phyloP scores from a whole-genome alignment of 208 protist genomes.

The Willaertia magna region DNA sequence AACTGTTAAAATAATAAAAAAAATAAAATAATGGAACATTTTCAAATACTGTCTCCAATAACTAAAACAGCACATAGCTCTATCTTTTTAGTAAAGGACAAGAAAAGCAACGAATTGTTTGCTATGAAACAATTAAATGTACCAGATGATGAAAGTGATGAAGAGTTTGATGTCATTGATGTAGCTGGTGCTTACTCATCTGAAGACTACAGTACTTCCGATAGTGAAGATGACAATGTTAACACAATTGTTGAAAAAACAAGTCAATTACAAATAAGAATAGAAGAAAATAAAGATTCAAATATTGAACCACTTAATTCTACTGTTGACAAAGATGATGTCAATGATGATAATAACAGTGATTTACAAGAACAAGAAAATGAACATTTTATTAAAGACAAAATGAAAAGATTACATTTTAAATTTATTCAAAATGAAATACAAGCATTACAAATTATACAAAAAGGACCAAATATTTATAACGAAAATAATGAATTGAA shows the following conservation, averaged over 20 bases:
- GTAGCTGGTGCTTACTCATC: background rate
- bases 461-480: background rate
- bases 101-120: background rate
- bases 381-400: too few species aligned
- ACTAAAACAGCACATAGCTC: background rate
- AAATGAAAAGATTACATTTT: background rate
- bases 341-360: too few species aligned
- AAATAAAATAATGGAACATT: background rate
- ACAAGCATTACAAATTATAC: background rate
- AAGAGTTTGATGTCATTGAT: background rate
- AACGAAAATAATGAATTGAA: background rate
- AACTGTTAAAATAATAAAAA: too few species aligned
- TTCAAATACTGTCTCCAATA: background rate
- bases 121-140: background rate
- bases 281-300: background rate
- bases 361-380: too few species aligned
- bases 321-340: background rate
- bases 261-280: background rate
- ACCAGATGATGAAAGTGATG: background rate
- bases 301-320: background rate
- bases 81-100: background rate
- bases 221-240: background rate
- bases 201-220: background rate
- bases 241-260: background rate
- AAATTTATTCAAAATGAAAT: background rate